Conservation (phyloP, 2,329 filamentous ascomycete genomes). For the Aspergillus puulaauensis region DNA sequence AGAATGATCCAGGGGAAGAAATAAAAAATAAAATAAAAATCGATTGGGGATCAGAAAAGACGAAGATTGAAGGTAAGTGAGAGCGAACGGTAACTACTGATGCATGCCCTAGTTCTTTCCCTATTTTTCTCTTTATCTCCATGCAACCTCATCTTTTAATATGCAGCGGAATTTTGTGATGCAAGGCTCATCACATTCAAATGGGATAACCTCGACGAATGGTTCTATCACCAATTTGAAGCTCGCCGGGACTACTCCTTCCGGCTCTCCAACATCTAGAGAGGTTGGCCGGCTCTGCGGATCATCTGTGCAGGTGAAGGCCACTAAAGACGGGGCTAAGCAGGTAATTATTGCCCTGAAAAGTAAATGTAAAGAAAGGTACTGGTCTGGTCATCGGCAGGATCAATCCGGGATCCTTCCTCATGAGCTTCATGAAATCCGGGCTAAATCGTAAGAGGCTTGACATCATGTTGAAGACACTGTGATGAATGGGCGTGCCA, state of each 20-base stretch:
- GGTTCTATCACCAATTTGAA: constrained; percentile 13
- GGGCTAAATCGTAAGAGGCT: constrained; percentile 19
- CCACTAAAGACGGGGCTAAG: constrained; percentile 17
- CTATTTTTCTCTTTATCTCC: constrained; percentile 8
- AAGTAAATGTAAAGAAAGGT: constrained; percentile 11
- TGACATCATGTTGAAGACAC: constrained; percentile 27
- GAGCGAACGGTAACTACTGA: constrained; percentile 18
- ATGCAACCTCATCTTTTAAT: constrained; percentile 9
- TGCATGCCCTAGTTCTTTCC: constrained; percentile 20
- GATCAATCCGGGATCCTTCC: constrained; percentile 15
- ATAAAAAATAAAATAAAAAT: constrained; percentile 12
- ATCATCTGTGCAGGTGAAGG: constrained; percentile 23
- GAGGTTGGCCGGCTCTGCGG: constrained; percentile 29
- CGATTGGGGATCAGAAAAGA: constrained; percentile 8
- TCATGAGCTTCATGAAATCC: constrained; percentile 21
- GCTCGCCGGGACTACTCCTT: constrained; percentile 17
- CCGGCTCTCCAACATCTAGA: constrained; percentile 22
- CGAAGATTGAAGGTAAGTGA: constrained; percentile 15
- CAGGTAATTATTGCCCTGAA: constrained; percentile 9
- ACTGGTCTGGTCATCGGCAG: constrained; percentile 17
- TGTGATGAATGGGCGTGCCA: constrained; percentile 7
- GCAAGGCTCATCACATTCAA: constrained; percentile 22
- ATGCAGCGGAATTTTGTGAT: constrained; percentile 23
- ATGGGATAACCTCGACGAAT: constrained; percentile 19
- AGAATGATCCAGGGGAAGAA: constrained; percentile 7